phyloP scores from a whole-genome alignment of 257 asterid species.

The Solanum clarkiae region DNA sequence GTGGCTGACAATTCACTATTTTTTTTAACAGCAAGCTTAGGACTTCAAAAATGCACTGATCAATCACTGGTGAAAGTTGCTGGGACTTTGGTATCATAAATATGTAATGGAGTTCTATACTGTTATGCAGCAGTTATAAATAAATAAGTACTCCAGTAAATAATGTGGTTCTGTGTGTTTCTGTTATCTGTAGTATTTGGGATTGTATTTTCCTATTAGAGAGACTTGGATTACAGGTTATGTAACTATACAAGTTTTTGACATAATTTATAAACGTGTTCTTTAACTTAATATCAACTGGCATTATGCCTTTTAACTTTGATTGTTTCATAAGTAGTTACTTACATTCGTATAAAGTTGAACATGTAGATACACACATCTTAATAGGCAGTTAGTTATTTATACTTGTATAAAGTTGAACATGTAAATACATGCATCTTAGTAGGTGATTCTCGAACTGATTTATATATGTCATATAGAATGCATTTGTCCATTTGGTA shows the following conservation, averaged over 20 bases:
- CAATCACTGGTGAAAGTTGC: not conserved
- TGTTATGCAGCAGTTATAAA: not conserved
- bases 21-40: not conserved
- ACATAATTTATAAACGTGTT: no score
- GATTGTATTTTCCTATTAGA: not conserved
- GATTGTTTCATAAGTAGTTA: no score
- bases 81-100: not conserved
- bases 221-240: not conserved
- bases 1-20: not conserved
- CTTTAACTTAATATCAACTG: no score
- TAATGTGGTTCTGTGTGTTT: not conserved
- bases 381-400: no score
- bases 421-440: rapidly evolving
- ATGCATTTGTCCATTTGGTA: no score
- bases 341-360: no score
- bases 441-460: no score
- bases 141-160: not conserved
- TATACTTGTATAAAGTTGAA: no score
- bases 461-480: no score
- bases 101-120: not conserved
- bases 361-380: no score
- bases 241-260: no score
- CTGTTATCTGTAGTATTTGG: not conserved
- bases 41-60: not conserved
- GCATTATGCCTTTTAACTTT: no score